These are phyloP conservation scores for Bidens hawaiensis DNA, from an alignment of 140 eudicot genomes.

Conservation along the genomic window DNA sequence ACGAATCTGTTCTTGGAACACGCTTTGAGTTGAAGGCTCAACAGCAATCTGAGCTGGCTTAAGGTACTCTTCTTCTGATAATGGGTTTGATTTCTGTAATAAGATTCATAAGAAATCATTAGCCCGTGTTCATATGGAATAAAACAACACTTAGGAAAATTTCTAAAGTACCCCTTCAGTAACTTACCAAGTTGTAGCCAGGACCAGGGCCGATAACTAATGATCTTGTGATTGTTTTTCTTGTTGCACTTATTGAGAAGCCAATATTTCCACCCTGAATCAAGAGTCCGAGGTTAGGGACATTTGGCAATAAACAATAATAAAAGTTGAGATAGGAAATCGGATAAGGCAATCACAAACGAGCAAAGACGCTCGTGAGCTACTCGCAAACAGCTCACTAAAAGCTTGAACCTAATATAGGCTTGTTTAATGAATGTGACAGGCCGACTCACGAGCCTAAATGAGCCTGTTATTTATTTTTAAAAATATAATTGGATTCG, in stretches of 20 bases:
- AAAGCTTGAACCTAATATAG: not conserved
- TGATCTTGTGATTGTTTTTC: constrained; percentile 45
- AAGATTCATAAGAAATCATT: not conserved
- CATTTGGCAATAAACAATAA: no score
- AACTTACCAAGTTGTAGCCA: constrained; percentile 89
- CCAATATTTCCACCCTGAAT: constrained; percentile 70
- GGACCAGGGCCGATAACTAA: constrained; percentile 91
- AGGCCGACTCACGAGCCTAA: no score
- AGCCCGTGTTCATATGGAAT: not conserved
- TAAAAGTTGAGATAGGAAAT: not conserved
- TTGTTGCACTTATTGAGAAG: constrained; percentile 77
- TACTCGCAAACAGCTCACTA: not conserved
- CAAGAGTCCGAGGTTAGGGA: not conserved
- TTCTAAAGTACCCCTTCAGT: not conserved
- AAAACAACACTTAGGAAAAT: not conserved
- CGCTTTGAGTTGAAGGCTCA: constrained; percentile 42
- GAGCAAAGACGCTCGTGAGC: not conserved
- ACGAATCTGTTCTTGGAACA: constrained; percentile 73
- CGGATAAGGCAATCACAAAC: not conserved
- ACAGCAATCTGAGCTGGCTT: constrained; percentile 26
- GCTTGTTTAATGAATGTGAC: no score
- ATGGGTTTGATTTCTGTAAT: constrained; percentile 86
- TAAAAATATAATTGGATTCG: no score
- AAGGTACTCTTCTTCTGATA: constrained; percentile 52
- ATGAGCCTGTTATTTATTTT: no score